These are phyloP conservation scores for Alternaria sp. DNA, from an alignment of 2,329 filamentous ascomycete genomes.

Conservation along the genomic window DNA sequence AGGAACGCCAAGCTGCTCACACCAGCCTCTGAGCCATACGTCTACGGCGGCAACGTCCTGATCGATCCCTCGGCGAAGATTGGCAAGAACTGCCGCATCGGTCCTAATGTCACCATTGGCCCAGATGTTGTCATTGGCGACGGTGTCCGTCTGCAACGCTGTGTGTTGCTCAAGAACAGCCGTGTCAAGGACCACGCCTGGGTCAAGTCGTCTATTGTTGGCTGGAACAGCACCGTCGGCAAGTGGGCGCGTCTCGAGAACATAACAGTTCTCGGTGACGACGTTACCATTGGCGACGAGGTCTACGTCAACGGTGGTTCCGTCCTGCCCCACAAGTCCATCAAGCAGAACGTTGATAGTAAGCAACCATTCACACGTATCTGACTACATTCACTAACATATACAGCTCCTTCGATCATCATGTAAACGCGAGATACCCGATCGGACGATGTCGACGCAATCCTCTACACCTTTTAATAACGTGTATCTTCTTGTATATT, in stretches of 20 bases:
- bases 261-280: constrained; percentile 95
- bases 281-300: constrained; percentile 97
- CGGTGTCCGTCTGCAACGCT: constrained; percentile 91
- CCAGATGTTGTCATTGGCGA: constrained; percentile 92
- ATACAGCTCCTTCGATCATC: constrained; percentile 55
- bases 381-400: constrained; percentile 19
- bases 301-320: constrained; percentile 98
- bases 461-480: constrained; percentile 42
- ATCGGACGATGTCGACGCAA: constrained; percentile 14
- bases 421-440: constrained; percentile 49
- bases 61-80: constrained; percentile 95
- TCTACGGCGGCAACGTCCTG: constrained; percentile 93
- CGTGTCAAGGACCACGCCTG: constrained; percentile 99
- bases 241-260: constrained; percentile 98
- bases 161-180: constrained; percentile 84
- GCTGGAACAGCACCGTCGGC: constrained; percentile 96
- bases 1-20: constrained; percentile 85
- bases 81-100: constrained; percentile 97
- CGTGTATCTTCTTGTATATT: constrained; percentile 47
- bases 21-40: constrained; percentile 75
- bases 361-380: constrained; percentile 18
- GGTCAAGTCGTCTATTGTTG: constrained; percentile 98
- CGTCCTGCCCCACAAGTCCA: constrained; percentile 96
- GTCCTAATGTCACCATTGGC: constrained; percentile 95
- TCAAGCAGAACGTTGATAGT: constrained; percentile 93